Evolutionary conservation across 2,329 filamentous ascomycete genomes (phyloP), one percentile per base, ranked within the genome.

Genomic region (Fusarium sp.): DNA sequence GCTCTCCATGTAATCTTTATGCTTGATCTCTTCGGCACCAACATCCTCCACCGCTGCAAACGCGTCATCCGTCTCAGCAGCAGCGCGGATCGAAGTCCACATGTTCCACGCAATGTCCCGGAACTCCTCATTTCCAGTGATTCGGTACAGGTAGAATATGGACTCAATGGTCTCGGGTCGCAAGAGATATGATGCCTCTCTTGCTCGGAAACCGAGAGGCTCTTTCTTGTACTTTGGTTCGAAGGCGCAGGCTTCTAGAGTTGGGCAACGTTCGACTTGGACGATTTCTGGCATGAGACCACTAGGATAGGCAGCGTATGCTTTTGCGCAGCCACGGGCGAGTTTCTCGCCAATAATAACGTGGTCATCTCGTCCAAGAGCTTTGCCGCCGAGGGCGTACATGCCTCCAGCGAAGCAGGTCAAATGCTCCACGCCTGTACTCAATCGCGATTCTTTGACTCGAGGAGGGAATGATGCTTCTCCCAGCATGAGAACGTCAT

Each of bases 91-190:
- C 3, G 88, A 86, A 53, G 87, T 80, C 80, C 94, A 94, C 92
- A 95, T 94, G 49, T 85, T 83, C 92, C 93, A 94, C 3, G 92
- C 93, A 76, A 90, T 90, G 53, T 92, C 87, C 65, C 89, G 89
- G 84, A 90, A 92, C 47, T 86, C 84, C 2, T 85, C 75, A 67
- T 93, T 89, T n/a, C 92, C 93, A 0, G 92, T 94, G 60, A 94
- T 85, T 56, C 93, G 89, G 80, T 92, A 94, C 85, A 96, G 89
- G 78, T 94, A 88, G 81, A 94, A 96, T 9, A 96, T 89, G 19
- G 90, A 93, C 83, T 96, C 93, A 60, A 96, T 94, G 5, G 93
- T 93, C 82, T 96, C 77, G 0, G 77, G 77, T 3, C 77, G 73
- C 0, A 78, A 73, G 0, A 74, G 50, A 16, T 77, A 78, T 0